Evolutionary conservation across 768 basidiomycete species (phyloP).

Genomic region (Phanerochaete carnosa): DNA sequence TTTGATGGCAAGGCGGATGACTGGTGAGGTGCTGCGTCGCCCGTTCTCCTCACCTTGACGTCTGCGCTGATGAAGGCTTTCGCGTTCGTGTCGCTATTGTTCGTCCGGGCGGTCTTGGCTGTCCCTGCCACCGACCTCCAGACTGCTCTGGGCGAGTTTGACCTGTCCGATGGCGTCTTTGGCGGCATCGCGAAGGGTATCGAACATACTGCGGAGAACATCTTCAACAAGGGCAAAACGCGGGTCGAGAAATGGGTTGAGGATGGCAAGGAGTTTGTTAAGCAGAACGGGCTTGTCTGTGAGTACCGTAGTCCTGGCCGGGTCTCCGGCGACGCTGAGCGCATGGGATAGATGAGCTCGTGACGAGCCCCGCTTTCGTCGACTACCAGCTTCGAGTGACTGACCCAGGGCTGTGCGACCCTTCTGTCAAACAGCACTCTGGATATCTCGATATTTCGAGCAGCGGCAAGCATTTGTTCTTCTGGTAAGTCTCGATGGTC

Average conservation of each 20-base stretch:
- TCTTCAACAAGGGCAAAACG: constrained; percentile 22
- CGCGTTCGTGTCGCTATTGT: constrained; percentile 32
- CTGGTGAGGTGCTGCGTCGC: neutral
- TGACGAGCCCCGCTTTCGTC: constrained; percentile 34
- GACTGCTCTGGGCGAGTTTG: constrained; percentile 36
- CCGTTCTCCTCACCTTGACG: neutral
- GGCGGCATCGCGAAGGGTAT: constrained; percentile 10
- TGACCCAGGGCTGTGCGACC: constrained; percentile 47
- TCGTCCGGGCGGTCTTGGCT: constrained; percentile 33
- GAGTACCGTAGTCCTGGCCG: constrained; percentile 26
- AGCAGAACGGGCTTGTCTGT: constrained; percentile 73
- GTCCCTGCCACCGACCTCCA: constrained; percentile 41
- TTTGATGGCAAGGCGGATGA: neutral
- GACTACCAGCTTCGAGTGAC: constrained; percentile 37
- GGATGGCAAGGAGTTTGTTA: constrained; percentile 61
- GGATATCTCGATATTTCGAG: constrained; percentile 58
- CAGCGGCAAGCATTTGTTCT: constrained; percentile 54
- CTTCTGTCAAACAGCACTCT: constrained; percentile 47
- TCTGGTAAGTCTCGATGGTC: constrained; percentile 40
- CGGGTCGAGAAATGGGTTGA: constrained; percentile 61
- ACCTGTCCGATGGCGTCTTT: constrained; percentile 8
- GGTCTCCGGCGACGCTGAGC: neutral
- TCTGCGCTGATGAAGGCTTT: constrained; percentile 37
- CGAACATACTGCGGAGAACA: constrained; percentile 16
- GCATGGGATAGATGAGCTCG: constrained; percentile 34